Percentiles rank a stretch among this genome's conserved stretches.
Evolutionary conservation across 208 protist genomes (phyloP).

Genomic region (Crithidia fasciculata): DNA sequence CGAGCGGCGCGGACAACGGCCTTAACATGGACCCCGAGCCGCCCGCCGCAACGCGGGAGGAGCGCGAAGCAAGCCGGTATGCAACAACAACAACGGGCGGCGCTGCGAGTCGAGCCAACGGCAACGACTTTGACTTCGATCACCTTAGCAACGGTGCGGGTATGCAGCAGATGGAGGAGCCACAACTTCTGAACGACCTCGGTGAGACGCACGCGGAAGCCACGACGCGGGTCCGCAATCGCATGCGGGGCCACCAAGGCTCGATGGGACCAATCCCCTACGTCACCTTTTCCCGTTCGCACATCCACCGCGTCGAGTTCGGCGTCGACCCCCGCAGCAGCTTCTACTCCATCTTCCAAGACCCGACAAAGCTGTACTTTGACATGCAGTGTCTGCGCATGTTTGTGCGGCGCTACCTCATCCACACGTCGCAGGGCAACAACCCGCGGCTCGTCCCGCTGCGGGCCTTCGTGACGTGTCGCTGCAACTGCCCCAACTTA

Average conservation of each 20-base stretch:
- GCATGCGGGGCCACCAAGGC: slow-evolving; percentile 28
- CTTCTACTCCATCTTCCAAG: slow-evolving; percentile 71
- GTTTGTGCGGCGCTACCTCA: slow-evolving; percentile 82
- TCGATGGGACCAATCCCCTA: slow-evolving; percentile 76
- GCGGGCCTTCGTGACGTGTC: slow-evolving; percentile 63
- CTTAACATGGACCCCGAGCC: background rate
- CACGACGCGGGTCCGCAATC: slow-evolving; percentile 30
- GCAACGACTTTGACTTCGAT: slow-evolving; percentile 27
- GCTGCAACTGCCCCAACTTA: slow-evolving; percentile 58
- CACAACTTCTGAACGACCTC: slow-evolving; percentile 17
- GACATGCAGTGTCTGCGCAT: slow-evolving; percentile 89
- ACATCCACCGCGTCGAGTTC: slow-evolving; percentile 82
- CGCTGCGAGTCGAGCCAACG: slow-evolving; percentile 2
- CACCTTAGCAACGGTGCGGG: background rate
- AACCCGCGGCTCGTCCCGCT: slow-evolving; percentile 69
- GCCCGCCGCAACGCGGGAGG: slow-evolving; percentile 20
- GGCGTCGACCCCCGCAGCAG: slow-evolving; percentile 49
- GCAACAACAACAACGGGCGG: background rate
- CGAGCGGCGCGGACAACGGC: background rate
- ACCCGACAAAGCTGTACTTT: slow-evolving; percentile 53
- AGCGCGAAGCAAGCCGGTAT: slow-evolving; percentile 9
- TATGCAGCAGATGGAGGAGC: slow-evolving; percentile 1
- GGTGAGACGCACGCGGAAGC: slow-evolving; percentile 28
- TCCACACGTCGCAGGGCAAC: slow-evolving; percentile 78
- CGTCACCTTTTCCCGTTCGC: slow-evolving; percentile 72